phyloP scores from a whole-genome alignment of 2,329 filamentous ascomycete species.

The Arthrinium puccinioides region DNA sequence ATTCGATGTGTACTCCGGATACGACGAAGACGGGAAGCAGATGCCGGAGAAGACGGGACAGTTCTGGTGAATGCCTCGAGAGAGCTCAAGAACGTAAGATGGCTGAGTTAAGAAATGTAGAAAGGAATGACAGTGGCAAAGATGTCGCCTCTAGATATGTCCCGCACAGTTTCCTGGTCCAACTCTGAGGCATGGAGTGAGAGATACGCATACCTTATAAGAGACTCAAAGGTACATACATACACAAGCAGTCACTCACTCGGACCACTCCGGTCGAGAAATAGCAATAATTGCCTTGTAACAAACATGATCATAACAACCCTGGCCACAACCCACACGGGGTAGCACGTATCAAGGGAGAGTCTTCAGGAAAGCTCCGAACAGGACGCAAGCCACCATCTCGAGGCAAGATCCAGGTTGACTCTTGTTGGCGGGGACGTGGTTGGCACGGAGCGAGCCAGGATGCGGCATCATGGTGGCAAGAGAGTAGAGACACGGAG shows the following conservation, averaged over 20 bases:
- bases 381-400: constrained; percentile 18
- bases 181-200: constrained; percentile 21
- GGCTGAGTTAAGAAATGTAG: constrained; percentile 25
- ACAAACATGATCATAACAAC: constrained; percentile 15
- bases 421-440: constrained; percentile 2
- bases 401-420: constrained; percentile 8
- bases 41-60: constrained; percentile 22
- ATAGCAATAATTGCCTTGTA: constrained; percentile 15
- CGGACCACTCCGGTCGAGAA: constrained; percentile 8
- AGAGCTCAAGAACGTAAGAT: constrained; percentile 24
- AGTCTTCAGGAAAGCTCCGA: constrained; percentile 16
- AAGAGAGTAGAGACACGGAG: constrained; percentile 11
- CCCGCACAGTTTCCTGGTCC: constrained; percentile 13
- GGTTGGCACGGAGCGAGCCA: constrained; percentile 22
- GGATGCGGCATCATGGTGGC: constrained; percentile 7
- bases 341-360: constrained; percentile 20
- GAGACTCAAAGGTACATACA: constrained; percentile 1
- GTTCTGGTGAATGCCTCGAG: constrained; percentile 23
- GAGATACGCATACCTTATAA: constrained; percentile 26
- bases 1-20: constrained; percentile 13
- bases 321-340: constrained; percentile 10
- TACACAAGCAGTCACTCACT: neutral
- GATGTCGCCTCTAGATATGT: constrained; percentile 19
- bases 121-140: constrained; percentile 28
- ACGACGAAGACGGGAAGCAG: constrained; percentile 20